Evolutionary conservation across 331 rosid species (phyloP), one percentile per base, ranked within the genome.

Genomic region (Prunus yedoensis): DNA sequence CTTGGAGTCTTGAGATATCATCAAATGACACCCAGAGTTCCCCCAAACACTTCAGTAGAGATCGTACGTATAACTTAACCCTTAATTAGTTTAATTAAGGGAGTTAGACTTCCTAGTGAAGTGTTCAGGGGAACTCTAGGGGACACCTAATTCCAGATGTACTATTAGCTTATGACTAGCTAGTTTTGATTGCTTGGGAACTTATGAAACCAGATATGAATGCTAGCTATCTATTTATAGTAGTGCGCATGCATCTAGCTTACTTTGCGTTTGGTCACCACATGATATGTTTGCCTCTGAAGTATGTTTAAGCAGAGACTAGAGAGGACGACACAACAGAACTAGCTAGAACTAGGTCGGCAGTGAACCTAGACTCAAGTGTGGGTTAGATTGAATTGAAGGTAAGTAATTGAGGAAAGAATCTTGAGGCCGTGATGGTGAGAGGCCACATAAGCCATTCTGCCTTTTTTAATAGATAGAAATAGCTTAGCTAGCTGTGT

Each of bases 91-190:
- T 1, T 38, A 38, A 38, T 38, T 7, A 7, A 54, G 41, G 12
- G 10, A 65, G 1, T 12, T 27, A 28, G 20, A 0, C 7, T 46
- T 18, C 62, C 8, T 0, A 62, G 0, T 77, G 82, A 78, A 82
- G 80, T 68, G 73, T n/a, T 74, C 62, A 28, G 52, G 73, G 77
- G 59, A 82, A 82, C 82, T 82, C 80, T 45, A 61, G 85, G 78
- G 80, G 76, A 64, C 70, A 73, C 27, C 74, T 77, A 66, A 78
- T 72, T 15, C 53, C 41, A 57, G 56, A 72, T 15, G 41, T 61
- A 27, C 21, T 27, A 9, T 3, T 11, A 4, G 8, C 46, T 18
- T 3, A 51, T 27, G 14, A 4, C 14, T 21, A 5, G 9, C 20
- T 46, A 28, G 9, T 13, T 68, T 15, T 28, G 18, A 69, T 50